These are phyloP conservation scores for Microbotryomycetes sp. DNA, from an alignment of 1,284 basidiomycete genomes.

Conservation along the genomic window DNA sequence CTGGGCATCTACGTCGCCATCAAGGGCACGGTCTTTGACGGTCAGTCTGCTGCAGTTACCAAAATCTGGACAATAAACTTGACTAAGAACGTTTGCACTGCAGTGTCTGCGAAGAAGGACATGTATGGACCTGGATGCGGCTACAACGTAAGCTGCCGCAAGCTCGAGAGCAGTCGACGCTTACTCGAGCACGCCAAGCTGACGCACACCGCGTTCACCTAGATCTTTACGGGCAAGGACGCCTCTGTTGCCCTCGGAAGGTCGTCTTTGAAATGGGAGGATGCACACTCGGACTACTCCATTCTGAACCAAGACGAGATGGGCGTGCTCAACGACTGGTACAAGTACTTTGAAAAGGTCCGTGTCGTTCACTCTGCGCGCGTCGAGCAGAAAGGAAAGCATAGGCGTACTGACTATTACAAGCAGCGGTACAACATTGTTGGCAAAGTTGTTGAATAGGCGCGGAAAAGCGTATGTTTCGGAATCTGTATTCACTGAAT, in stretches of 20 bases:
- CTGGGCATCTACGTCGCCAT: conserved; percentile 80
- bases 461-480: not conserved
- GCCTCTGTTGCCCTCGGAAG: conserved; percentile 48
- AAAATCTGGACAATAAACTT: not conserved
- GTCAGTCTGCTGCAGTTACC: conserved; percentile 1
- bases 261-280: conserved; percentile 77
- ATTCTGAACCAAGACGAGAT: conserved; percentile 62
- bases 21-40: conserved; percentile 48
- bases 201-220: not conserved
- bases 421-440: conserved; percentile 70
- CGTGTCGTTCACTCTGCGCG: not conserved
- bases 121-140: conserved; percentile 57
- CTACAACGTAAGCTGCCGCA: conserved; percentile 38
- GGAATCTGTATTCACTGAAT: too few species aligned
- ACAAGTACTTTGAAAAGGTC: conserved; percentile 61
- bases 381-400: not conserved
- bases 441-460: conserved; percentile 49
- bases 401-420: not conserved
- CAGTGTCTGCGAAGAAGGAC: conserved; percentile 62
- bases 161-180: not conserved
- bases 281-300: conserved; percentile 84
- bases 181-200: not conserved
- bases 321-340: conserved; percentile 88
- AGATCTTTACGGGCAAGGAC: conserved; percentile 71
- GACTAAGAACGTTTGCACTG: not conserved